Percentiles rank a stretch among this genome's conserved stretches.
These are phyloP conservation scores for Aspergillus oerlinghausenensis DNA, from an alignment of 2,329 filamentous ascomycete genomes.

Conservation along the genomic window DNA sequence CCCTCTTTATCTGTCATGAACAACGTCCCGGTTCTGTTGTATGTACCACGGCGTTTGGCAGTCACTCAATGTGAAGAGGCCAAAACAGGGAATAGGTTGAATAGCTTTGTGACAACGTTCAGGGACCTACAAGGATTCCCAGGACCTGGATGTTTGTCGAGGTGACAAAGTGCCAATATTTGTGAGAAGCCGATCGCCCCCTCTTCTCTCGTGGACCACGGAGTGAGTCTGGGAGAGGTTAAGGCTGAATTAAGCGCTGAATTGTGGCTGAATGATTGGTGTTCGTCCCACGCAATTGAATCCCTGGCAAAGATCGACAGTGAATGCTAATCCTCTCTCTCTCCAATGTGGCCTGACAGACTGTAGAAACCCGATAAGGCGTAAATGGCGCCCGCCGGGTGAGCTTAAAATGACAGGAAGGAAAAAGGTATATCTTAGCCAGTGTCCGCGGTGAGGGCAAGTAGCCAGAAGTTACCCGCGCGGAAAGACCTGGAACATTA, in stretches of 20 bases:
- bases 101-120: not conserved
- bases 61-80: not conserved
- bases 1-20: not conserved
- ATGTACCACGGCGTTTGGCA: not conserved
- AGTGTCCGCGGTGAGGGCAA: not conserved
- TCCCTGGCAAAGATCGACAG: not conserved
- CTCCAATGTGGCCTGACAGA: not conserved
- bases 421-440: not conserved
- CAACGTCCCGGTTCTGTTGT: not conserved
- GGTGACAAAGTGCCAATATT: not conserved
- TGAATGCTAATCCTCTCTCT: not conserved
- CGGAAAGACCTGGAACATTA: not conserved
- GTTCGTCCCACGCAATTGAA: not conserved
- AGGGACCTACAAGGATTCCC: not conserved
- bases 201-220: not conserved
- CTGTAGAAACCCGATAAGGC: not conserved
- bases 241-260: not conserved
- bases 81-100: not conserved
- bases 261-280: not conserved
- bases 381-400: not conserved
- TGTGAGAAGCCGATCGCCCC: not conserved
- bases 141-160: not conserved
- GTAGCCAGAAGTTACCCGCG: too few species aligned
- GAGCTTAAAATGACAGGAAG: not conserved
- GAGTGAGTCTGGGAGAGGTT: not conserved